Percentiles rank a stretch among this genome's conserved stretches.
These are phyloP conservation scores for Spinellus fusiger DNA, from an alignment of 192 early-diverging fungal genomes.

Conservation along the genomic window DNA sequence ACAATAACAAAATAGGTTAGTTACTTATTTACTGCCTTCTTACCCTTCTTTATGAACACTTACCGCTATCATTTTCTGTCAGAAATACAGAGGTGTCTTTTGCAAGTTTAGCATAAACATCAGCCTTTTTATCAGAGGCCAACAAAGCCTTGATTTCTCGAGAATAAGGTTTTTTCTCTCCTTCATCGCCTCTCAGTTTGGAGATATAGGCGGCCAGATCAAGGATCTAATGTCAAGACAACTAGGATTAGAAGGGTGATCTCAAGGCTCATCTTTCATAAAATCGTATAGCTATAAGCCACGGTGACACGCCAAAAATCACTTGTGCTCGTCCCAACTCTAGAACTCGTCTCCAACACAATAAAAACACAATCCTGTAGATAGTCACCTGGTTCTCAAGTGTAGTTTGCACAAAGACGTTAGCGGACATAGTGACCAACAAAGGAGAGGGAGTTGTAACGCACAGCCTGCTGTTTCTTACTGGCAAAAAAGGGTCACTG, in stretches of 20 bases:
- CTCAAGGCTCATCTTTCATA: too few relatives aligned
- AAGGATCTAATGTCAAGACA: constrained; percentile 40
- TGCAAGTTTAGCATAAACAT: constrained; percentile 50
- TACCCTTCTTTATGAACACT: not conserved
- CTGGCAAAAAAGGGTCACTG: not conserved
- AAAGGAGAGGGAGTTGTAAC: not conserved
- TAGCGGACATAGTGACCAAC: constrained; percentile 30
- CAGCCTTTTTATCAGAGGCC: constrained; percentile 51
- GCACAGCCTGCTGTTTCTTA: not conserved
- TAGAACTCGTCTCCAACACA: not conserved
- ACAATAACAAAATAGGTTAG: constrained; percentile 1
- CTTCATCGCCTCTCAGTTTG: constrained; percentile 45
- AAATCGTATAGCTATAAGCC: not conserved
- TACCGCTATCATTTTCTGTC: constrained; percentile 54
- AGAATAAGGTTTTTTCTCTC: constrained; percentile 39
- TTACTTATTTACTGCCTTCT: not conserved
- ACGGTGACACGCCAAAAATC: not conserved
- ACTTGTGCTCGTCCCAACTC: not conserved
- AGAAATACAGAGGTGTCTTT: constrained; percentile 51
- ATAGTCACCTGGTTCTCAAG: constrained; percentile 17
- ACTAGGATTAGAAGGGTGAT: too few relatives aligned
- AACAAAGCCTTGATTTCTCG: constrained; percentile 47
- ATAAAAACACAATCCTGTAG: too few relatives aligned
- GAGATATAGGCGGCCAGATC: constrained; percentile 70
- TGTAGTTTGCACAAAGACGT: constrained; percentile 43